phyloP scores from a whole-genome alignment of 306 rosid genomes.

The Inga laurina region DNA sequence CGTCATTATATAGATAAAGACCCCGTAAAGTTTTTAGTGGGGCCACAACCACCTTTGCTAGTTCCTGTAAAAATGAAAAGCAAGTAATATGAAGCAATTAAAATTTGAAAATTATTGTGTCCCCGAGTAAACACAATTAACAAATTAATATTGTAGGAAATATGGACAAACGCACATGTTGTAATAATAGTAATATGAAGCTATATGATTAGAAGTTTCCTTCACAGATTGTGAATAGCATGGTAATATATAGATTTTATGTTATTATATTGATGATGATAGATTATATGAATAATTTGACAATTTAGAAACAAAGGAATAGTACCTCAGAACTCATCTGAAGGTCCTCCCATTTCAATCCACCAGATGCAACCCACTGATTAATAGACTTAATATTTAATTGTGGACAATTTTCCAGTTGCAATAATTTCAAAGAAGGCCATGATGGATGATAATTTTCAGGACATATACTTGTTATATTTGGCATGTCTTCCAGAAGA shows the following conservation, averaged over 20 bases:
- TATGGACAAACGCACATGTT: background rate
- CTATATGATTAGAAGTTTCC: background rate
- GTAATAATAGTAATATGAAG: too few species aligned
- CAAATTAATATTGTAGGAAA: background rate
- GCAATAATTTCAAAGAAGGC: background rate
- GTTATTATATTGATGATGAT: too few species aligned
- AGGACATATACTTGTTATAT: background rate
- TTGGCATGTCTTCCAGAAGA: fast-evolving
- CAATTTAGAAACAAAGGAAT: too few species aligned
- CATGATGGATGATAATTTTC: background rate
- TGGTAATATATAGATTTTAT: too few species aligned
- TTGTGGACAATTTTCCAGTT: fast-evolving
- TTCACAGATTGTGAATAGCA: background rate
- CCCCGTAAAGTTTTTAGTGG: background rate
- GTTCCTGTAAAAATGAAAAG: background rate
- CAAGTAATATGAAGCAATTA: background rate
- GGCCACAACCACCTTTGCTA: background rate
- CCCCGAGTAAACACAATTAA: too few species aligned
- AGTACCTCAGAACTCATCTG: too few species aligned
- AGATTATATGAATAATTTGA: too few species aligned
- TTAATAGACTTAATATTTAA: background rate
- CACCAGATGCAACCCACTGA: too few species aligned
- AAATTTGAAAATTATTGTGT: background rate
- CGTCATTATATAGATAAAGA: background rate
- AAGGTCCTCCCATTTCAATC: too few species aligned